Conservation (phyloP, 495 filamentous ascomycete genomes). For the Lasiosphaeria hispida region DNA sequence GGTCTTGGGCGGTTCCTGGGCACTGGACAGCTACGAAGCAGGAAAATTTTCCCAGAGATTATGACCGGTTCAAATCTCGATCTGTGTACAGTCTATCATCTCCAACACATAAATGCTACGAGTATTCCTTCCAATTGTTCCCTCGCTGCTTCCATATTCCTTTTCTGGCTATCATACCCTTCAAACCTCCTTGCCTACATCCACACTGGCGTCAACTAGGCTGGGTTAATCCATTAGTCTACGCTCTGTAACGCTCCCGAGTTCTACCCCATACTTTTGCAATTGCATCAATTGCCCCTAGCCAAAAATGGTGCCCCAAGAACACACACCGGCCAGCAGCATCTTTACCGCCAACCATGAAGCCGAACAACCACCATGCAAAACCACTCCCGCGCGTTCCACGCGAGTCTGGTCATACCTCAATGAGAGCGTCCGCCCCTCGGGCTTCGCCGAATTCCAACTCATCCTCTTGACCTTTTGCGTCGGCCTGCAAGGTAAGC, state of each 20-base stretch:
- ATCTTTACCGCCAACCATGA: neutral
- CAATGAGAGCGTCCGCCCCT: conserved; percentile 35
- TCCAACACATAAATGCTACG: neutral
- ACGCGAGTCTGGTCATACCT: conserved; percentile 36
- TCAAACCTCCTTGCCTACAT: neutral
- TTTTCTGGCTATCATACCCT: neutral
- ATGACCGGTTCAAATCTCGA: neutral
- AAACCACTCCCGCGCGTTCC: neutral
- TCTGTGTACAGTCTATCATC: neutral
- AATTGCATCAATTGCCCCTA: neutral
- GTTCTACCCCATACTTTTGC: neutral
- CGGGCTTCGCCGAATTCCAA: conserved; percentile 39
- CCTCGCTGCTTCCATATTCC: neutral
- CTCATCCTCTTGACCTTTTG: conserved; percentile 46
- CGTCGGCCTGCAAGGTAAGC: conserved; percentile 36
- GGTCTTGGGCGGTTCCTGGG: neutral
- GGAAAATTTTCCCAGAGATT: neutral
- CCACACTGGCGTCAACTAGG: neutral
- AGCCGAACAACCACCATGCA: neutral
- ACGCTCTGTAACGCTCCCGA: neutral
- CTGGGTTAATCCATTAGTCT: neutral
- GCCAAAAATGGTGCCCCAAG: neutral
- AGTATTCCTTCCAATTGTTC: neutral
- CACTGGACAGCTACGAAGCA: neutral
- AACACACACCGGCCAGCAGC: neutral